Base-by-base conservation (phyloP, 2,329 filamentous ascomycete genomes). In the Zymoseptoria ardabiliae region DNA sequence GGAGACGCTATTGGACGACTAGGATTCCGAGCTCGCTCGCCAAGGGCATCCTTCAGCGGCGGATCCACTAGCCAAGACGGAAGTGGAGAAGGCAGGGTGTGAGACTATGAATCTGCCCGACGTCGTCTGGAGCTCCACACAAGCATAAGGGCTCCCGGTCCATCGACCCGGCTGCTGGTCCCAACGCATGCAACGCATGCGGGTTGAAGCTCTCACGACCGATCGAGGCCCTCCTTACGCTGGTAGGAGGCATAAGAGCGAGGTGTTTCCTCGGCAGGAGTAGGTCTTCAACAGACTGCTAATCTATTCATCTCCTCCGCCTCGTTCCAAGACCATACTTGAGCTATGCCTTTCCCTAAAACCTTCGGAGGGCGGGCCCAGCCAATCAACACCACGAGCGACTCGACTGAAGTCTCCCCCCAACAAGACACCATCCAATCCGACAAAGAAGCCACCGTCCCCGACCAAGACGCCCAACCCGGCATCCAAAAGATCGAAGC, bases 401-500 rank as follows among this genome's bases (percentile, higher is more conserved):
- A 45, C 17, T 13, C 35, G 35, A 45, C n/a, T n/a, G 50, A 51
- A 23, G 22, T 21, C 50, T 6, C 50, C 20, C 2, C 11, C 20
- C 20, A 21, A 21, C 17, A 51, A 57, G 50, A 25, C 19, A 52
- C 45, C 23, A 51, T 54, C 35, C 50, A 53, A 58, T 35, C 30
- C 49, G 19, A 41, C 51, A 54, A 41, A 28, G 56, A 49, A 45
- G 30, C 56, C 19, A 35, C 20, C 10, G 51, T 30, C 3, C 58
- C 58, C 3, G 48, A 55, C 45, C 53, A 59, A 22, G 30, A 49
- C 4, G 73, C 71, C 53, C 72, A 76, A 41, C 61, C 70, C 28
- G 76, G 75, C 60, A 71, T 77, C 1, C 69, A 75, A 65, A 69
- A 72, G 28, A 70, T 72, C 13, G 70, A 76, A 58, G 75, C 76